Evolutionary conservation across 768 basidiomycete species (phyloP), one percentile per base, ranked within the genome.

Genomic region (Baorangia bicolor): DNA sequence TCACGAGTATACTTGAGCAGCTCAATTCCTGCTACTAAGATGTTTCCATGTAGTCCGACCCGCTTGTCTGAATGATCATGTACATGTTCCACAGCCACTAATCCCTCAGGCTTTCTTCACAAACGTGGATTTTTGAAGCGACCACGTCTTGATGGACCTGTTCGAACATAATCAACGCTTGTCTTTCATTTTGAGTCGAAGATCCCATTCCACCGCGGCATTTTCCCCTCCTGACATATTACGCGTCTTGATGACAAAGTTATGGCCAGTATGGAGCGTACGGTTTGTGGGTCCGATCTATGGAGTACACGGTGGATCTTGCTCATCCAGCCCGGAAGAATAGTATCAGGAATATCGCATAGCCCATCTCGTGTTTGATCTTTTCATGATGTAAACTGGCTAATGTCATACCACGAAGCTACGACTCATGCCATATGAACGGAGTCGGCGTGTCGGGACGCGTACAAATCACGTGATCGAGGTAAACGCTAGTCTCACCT

Each of bases 391-490:
- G n/a, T n/a, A n/a, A n/a, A n/a, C n/a, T n/a, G n/a, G n/a, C n/a
- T n/a, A n/a, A n/a, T n/a, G n/a, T n/a, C n/a, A n/a, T n/a, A n/a
- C n/a, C n/a, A n/a, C n/a, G n/a, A n/a, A n/a, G n/a, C 10, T 23
- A 20, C 28, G 34, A 23, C 16, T 21, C 10, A 10, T 47, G n/a
- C n/a, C n/a, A n/a, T n/a, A n/a, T n/a, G n/a, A n/a, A n/a, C n/a
- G n/a, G n/a, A n/a, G n/a, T n/a, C n/a, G n/a, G n/a, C n/a, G 44
- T n/a, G 12, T 21, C 12, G 3, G 8, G 30, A 48, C 58, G 53
- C 33, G 60, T 20, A 33, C 13, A 18, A 7, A 40, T 56, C 64
- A 65, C 64, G 64, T 65, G 64, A 59, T 40, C n/a, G 50, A 59
- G 18, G 35, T 58, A 20, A 64, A 35, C 25, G n/a, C 27, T 21